Conservation (phyloP, 2,329 filamentous ascomycete species). For the Dactylonectria estremocensis region DNA sequence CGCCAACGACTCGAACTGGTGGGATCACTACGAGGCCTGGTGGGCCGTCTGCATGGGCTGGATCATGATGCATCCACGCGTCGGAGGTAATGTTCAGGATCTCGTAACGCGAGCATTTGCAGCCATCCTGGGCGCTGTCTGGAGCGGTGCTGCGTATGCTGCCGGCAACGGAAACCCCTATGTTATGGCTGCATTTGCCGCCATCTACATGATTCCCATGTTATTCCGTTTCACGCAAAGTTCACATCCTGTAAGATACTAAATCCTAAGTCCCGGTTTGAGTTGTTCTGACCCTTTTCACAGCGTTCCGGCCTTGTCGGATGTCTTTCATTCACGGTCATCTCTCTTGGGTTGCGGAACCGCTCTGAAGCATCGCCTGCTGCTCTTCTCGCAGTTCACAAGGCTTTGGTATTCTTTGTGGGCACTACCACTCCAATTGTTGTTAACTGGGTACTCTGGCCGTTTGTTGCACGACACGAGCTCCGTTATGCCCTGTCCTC, state of each 20-base stretch:
- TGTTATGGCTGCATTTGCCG: constrained; percentile 69
- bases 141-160: constrained; percentile 68
- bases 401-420: constrained; percentile 66
- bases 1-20: constrained; percentile 62
- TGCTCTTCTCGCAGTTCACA: constrained; percentile 60
- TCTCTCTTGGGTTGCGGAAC: constrained; percentile 62
- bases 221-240: constrained; percentile 70
- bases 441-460: constrained; percentile 74
- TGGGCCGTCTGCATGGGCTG: constrained; percentile 72
- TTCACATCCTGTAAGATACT: constrained; percentile 62
- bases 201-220: constrained; percentile 73
- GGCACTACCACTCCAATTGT: constrained; percentile 68
- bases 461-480: constrained; percentile 73
- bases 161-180: constrained; percentile 68
- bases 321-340: constrained; percentile 70
- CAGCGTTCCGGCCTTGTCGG: constrained; percentile 72
- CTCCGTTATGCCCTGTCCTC: constrained; percentile 68
- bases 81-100: constrained; percentile 72
- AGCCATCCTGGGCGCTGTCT: constrained; percentile 67
- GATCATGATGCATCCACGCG: constrained; percentile 66
- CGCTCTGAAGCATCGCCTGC: constrained; percentile 52
- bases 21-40: constrained; percentile 70
- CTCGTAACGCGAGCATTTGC: constrained; percentile 66
- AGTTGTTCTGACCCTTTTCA: constrained; percentile 29
- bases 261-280: no score